Evolutionary conservation across 1,284 basidiomycete species (phyloP).

Genomic region (Kalmanozyma brasiliensis): DNA sequence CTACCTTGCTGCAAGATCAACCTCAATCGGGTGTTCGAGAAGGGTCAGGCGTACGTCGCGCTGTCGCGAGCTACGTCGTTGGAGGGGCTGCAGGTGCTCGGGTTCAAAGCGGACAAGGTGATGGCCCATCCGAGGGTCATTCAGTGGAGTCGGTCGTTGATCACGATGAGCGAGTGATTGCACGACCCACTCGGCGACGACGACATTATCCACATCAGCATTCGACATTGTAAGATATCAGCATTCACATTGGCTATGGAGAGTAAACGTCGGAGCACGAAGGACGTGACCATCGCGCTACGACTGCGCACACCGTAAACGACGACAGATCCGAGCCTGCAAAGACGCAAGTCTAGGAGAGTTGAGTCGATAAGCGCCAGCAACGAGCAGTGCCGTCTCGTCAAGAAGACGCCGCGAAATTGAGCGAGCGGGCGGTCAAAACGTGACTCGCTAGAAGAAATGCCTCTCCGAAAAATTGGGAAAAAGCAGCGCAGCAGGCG

Average conservation of each 20-base stretch:
- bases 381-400: background rate
- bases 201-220: background rate
- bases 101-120: conserved; percentile 72
- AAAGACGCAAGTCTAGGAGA: too few relatives aligned
- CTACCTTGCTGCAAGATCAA: conserved; percentile 64
- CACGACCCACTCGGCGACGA: background rate
- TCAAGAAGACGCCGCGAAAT: conserved; percentile 16
- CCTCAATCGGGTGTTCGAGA: conserved; percentile 63
- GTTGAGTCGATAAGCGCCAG: background rate
- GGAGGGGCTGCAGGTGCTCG: conserved; percentile 87
- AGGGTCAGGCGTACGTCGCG: conserved; percentile 88
- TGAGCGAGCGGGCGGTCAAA: conserved; percentile 14
- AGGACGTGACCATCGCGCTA: too few relatives aligned
- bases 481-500: background rate
- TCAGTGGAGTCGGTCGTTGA: conserved; percentile 52
- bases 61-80: conserved; percentile 92
- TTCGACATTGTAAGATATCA: conserved; percentile 7
- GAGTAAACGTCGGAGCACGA: background rate
- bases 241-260: conserved; percentile 1
- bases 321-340: too few relatives aligned
- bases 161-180: conserved; percentile 24
- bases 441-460: conserved; percentile 10
- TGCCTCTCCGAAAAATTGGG: too few relatives aligned
- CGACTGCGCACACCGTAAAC: too few relatives aligned
- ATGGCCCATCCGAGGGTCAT: conserved; percentile 64